phyloP scores from a whole-genome alignment of 176 grass and related monocot species.

The Poa annua region DNA sequence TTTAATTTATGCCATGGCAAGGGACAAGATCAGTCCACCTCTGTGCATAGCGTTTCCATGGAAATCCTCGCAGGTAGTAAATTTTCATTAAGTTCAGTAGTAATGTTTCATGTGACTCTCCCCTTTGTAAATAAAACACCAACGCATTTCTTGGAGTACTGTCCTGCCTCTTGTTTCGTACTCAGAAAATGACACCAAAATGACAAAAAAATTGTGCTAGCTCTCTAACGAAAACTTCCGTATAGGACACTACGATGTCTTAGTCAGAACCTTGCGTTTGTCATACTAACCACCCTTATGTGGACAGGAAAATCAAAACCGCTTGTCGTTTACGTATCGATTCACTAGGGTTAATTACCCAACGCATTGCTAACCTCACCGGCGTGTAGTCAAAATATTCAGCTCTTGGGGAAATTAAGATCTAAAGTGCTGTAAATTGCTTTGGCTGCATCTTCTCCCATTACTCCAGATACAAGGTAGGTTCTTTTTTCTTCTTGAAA shows the following conservation, averaged over 20 bases:
- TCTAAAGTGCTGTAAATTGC: not conserved
- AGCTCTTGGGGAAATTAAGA: not conserved
- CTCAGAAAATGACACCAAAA: not conserved
- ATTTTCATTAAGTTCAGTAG: not conserved
- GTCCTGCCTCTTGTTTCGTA: conserved; percentile 21
- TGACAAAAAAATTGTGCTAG: conserved; percentile 12
- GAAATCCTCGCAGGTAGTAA: conserved; percentile 21
- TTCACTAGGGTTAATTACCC: not conserved
- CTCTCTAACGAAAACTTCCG: conserved; percentile 36
- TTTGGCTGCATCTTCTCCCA: conserved; percentile 12
- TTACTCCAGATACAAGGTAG: conserved; percentile 39
- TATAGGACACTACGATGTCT: conserved; percentile 26
- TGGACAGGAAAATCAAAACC: conserved; percentile 10
- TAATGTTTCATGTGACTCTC: conserved; percentile 16
- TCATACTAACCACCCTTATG: conserved; percentile 36
- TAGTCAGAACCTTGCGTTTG: conserved; percentile 16
- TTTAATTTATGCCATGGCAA: conserved; percentile 11
- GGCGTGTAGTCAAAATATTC: conserved; percentile 21
- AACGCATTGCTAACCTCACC: conserved; percentile 31
- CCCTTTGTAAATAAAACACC: not conserved
- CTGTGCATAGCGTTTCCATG: conserved; percentile 18
- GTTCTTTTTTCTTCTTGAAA: conserved; percentile 17
- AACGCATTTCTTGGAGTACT: conserved; percentile 7
- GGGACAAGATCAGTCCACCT: not conserved
- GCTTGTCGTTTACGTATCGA: conserved; percentile 11